Evolutionary conservation across 1,284 basidiomycete species (phyloP).

Genomic region (Cystobasidiaceae sp.): DNA sequence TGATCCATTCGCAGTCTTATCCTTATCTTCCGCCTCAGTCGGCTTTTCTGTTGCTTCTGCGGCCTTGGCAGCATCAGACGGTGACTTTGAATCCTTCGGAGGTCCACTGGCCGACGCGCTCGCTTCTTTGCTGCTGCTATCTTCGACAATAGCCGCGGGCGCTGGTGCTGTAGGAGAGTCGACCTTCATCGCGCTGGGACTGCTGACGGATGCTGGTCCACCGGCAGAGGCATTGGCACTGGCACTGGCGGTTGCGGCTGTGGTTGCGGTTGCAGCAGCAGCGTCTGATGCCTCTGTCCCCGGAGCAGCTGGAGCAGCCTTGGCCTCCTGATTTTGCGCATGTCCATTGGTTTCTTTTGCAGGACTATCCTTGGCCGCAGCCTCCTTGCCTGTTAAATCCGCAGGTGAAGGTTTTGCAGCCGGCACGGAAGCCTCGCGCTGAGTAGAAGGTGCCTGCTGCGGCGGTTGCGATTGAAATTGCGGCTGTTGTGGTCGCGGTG

Average conservation of each 20-base stretch:
- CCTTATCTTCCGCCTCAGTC: too few species aligned
- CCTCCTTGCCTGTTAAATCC: too few species aligned
- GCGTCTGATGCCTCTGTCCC: neutral
- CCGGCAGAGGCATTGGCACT: neutral
- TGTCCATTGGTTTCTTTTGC: too few species aligned
- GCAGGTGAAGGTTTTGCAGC: too few species aligned
- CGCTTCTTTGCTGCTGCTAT: neutral
- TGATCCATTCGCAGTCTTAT: too few species aligned
- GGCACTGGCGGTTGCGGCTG: neutral
- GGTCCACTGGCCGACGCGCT: neutral
- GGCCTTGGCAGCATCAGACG: too few species aligned
- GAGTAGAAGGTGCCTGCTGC: neutral
- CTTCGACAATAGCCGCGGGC: neutral
- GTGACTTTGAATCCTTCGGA: too few species aligned
- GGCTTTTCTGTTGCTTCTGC: too few species aligned
- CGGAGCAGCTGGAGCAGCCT: too few species aligned
- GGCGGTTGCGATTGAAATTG: neutral
- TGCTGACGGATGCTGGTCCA: neutral
- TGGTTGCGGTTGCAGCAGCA: neutral
- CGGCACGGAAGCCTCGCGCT: too few species aligned
- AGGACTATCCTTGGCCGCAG: too few species aligned
- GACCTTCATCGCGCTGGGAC: conserved; percentile 3
- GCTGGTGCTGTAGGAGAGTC: neutral
- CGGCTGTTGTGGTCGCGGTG: neutral
- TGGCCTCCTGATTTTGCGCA: too few species aligned